Percentiles rank a stretch among this genome's conserved stretches.
Evolutionary conservation across 2,329 filamentous ascomycete species (phyloP).

Genomic region (Dothistroma septosporum): DNA sequence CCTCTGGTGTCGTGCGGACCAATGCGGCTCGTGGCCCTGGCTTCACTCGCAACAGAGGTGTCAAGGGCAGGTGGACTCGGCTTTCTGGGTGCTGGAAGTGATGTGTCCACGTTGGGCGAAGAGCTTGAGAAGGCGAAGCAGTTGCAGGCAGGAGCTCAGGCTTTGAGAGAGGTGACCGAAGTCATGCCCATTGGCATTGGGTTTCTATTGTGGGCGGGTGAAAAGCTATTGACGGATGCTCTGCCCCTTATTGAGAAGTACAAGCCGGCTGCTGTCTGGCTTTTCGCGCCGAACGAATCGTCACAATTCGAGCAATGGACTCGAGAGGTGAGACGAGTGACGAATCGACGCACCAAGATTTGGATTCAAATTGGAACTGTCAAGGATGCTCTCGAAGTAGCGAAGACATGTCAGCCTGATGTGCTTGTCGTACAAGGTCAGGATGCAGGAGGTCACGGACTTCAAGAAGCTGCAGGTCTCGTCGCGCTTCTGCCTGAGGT

Average conservation of each 20-base stretch:
- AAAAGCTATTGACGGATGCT: constrained; percentile 39
- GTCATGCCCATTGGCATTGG: constrained; percentile 56
- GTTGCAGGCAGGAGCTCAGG: constrained; percentile 25
- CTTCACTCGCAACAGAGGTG: constrained; percentile 56
- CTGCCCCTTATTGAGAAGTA: constrained; percentile 49
- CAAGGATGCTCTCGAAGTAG: constrained; percentile 49
- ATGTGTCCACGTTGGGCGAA: constrained; percentile 34
- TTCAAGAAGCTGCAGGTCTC: constrained; percentile 51
- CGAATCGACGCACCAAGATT: constrained; percentile 42
- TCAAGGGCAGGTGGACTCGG: constrained; percentile 51
- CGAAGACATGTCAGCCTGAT: constrained; percentile 49
- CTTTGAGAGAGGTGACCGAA: constrained; percentile 18
- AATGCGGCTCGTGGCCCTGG: constrained; percentile 62
- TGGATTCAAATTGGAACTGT: constrained; percentile 63
- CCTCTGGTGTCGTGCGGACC: constrained; percentile 62
- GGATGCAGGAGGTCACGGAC: constrained; percentile 63
- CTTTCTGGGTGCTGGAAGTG: constrained; percentile 45
- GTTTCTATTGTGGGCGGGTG: constrained; percentile 54
- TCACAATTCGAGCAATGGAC: constrained; percentile 36
- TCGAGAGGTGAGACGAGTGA: constrained; percentile 30
- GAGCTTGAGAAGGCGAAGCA: constrained; percentile 30
- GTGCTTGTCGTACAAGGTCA: constrained; percentile 60
- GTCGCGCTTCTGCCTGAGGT: constrained; percentile 58
- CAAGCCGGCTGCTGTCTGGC: constrained; percentile 59
- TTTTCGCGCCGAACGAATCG: constrained; percentile 57